Percentiles rank a stretch among this genome's conserved stretches.
These are phyloP conservation scores for Coemansia sp. DNA, from an alignment of 192 early-diverging fungal species.

Conservation along the genomic window DNA sequence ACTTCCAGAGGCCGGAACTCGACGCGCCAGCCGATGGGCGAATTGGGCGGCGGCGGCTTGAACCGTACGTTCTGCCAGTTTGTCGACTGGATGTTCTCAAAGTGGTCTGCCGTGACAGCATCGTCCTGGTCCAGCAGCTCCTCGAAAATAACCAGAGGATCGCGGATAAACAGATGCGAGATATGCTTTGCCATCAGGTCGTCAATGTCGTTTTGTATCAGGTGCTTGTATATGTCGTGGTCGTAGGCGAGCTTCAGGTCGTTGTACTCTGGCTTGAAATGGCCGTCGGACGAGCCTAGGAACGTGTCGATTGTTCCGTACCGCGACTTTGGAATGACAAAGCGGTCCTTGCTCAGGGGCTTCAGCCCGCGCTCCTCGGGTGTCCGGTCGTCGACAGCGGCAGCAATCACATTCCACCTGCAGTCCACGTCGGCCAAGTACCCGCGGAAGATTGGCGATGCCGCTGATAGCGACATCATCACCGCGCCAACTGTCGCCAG, in stretches of 20 bases:
- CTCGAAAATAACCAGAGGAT: constrained; percentile 92
- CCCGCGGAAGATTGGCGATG: constrained; percentile 90
- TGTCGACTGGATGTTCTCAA: constrained; percentile 99
- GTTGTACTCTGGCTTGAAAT: constrained; percentile 87
- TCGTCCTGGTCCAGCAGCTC: constrained; percentile 90
- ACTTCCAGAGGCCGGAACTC: constrained; percentile 98
- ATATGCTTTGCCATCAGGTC: constrained; percentile 86
- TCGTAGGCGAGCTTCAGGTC: constrained; percentile 86
- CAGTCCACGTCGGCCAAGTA: constrained; percentile 95
- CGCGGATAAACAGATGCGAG: constrained; percentile 96
- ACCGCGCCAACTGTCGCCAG: constrained; percentile 88
- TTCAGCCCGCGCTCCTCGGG: constrained; percentile 79
- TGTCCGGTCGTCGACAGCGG: constrained; percentile 90
- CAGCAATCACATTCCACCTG: constrained; percentile 96
- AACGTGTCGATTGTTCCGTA: constrained; percentile 95
- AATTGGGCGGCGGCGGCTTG: constrained; percentile 92
- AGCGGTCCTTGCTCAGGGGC: constrained; percentile 70
- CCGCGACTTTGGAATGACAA: constrained; percentile 91
- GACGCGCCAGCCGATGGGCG: constrained; percentile 95
- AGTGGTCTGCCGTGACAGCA: constrained; percentile 84
- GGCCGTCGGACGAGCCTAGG: constrained; percentile 65
- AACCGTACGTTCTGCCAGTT: constrained; percentile 99
- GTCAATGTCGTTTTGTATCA: constrained; percentile 80
- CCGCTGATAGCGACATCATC: constrained; percentile 91
- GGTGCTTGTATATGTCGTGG: constrained; percentile 67